Conservation (phyloP, 768 basidiomycete genomes). For the Calocera viscosa region DNA sequence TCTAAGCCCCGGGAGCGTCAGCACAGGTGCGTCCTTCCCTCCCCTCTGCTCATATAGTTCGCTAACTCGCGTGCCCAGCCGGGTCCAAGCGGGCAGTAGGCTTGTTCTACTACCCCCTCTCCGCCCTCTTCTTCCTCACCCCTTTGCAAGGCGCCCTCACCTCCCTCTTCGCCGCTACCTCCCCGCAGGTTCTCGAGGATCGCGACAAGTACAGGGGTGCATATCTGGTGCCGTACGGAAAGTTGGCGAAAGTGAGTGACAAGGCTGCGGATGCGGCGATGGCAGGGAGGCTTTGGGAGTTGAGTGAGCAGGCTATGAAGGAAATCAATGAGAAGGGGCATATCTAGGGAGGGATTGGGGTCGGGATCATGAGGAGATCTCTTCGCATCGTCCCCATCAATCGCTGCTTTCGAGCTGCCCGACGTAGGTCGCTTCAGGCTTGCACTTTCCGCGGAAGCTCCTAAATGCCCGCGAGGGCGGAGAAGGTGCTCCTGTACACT, state of each 20-base stretch:
- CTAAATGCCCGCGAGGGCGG: too few relatives aligned
- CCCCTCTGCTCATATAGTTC: neutral
- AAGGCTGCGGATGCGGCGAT: neutral
- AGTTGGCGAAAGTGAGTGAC: neutral
- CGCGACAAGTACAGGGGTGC: neutral
- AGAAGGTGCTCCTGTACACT: too few relatives aligned
- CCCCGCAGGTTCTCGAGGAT: neutral
- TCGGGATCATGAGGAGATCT: too few relatives aligned
- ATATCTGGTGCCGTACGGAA: slow-evolving; percentile 1
- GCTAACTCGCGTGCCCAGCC: neutral
- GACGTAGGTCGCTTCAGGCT: neutral
- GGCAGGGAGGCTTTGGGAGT: neutral
- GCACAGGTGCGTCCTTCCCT: neutral
- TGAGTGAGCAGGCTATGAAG: slow-evolving; percentile 1
- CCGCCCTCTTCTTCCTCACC: neutral
- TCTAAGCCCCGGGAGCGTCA: neutral
- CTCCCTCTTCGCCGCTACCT: slow-evolving; percentile 9
- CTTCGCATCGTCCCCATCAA: too few relatives aligned
- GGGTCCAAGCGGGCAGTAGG: neutral
- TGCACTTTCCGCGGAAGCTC: too few relatives aligned
- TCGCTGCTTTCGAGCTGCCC: neutral
- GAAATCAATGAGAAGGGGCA: neutral
- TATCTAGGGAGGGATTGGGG: too few relatives aligned
- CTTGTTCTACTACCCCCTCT: neutral
- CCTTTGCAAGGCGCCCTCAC: slow-evolving; percentile 6